These are phyloP conservation scores for Pneumocystis sp. DNA, from an alignment of 1,139 yeast genomes.

Conservation along the genomic window DNA sequence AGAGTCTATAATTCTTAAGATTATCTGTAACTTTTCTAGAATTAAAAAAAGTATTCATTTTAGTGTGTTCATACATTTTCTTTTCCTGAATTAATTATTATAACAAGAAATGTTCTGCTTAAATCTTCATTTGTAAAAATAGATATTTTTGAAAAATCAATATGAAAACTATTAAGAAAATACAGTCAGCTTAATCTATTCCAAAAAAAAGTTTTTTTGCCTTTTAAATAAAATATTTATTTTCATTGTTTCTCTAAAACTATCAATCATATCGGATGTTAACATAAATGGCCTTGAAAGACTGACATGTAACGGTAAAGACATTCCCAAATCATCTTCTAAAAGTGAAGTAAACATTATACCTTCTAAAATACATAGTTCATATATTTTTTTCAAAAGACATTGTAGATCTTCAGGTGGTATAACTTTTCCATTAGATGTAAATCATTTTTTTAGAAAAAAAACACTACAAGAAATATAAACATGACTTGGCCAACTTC, in stretches of 20 bases:
- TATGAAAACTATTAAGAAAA: background rate
- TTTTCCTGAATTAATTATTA: background rate
- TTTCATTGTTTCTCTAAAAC: background rate
- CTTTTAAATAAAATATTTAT: background rate
- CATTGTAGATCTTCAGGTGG: slow-evolving; percentile 4
- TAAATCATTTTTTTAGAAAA: background rate
- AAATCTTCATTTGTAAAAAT: background rate
- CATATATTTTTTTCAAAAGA: background rate
- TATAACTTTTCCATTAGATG: background rate
- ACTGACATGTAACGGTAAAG: background rate
- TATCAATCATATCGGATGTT: background rate
- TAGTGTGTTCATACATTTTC: background rate
- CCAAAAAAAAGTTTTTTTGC: background rate
- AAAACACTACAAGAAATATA: slow-evolving; percentile 22
- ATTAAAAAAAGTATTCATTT: background rate
- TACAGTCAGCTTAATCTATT: background rate
- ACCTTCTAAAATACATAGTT: slow-evolving; percentile 3
- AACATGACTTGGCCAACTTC: slow-evolving; percentile 25
- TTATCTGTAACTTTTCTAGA: background rate
- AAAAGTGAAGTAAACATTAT: background rate
- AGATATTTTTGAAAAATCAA: background rate
- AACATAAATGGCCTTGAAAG: background rate
- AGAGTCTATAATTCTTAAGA: background rate
- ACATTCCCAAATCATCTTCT: background rate
- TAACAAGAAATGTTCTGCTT: background rate